Evolutionary conservation across 805 yeast species (phyloP), one percentile per base, ranked within the genome.

Genomic region (Nematodospora valgi): DNA sequence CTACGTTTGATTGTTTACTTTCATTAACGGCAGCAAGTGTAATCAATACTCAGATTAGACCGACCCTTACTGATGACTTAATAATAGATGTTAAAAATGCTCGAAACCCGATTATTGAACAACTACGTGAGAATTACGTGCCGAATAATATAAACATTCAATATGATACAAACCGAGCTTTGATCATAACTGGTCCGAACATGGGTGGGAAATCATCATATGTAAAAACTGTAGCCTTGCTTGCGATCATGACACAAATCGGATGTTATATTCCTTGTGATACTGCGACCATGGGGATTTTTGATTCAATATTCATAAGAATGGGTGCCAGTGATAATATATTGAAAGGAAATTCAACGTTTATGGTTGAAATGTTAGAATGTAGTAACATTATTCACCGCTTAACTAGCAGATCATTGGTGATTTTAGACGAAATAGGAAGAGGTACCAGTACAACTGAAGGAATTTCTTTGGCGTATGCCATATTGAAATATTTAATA

Each of bases 171-270:
- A 68, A 75, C 10, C 66, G 86, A 22, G 72, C 62, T 2, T 62
- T 80, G 36, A 68, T 88, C 11, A 74, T 88, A 15, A 85, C 95
- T 0, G 95, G 95, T 0, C 93, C 94, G 0, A 85, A 85, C 46
- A 83, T 85, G 88, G 95, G 95, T 7, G 95, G 95, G 4, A 86
- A 86, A 52, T 80, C 88, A 5, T 78, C 87, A 1, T 80, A 78
- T 48, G 86, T 83, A 11, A 71, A 85, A 34, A 87, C 83, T 42
- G 70, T 83, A 8, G 95, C 93, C 0, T 56, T 86, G 10, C 62
- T 77, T 8, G 78, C 76, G 8, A 74, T 86, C 6, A 73, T 86
- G 82, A 77, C 83, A 1, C 95, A 86, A 53, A 67, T 84, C 4
- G 95, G 95, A 0, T 73, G 84, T 45, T 84, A 64, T 51, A 72